Evolutionary conservation across 768 basidiomycete species (phyloP), one percentile per base, ranked within the genome.

Genomic region (Leccinum longicurvipes): DNA sequence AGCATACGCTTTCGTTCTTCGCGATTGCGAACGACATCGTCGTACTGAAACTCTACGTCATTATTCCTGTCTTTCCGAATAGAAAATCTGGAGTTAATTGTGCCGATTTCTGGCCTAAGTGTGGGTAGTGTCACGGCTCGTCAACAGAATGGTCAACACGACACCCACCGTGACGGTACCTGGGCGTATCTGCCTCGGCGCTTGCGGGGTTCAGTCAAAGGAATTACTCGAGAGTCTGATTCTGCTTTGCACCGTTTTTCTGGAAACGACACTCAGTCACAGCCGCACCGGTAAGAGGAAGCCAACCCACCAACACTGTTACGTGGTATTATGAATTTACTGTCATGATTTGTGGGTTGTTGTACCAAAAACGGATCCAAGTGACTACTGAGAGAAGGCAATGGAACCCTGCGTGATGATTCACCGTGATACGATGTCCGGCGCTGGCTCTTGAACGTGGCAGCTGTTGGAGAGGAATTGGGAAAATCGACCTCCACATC

Each of bases 1-100:
- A 87, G 78, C 77, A 96, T 78, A 50, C 75, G 73, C 60, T 77
- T 78, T 29, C 94, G 76, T 31, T 82, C 81, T 17, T 81, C 80
- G 62, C 79, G 86, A 39, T 75, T 77, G 25, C 93, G 77, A 12
- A 91, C 87, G 15, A 92, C 90, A 48, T 86, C 84, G 44, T 93
- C 87, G 63, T 80, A 96, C 60, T 86, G 84, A 67, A 80, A 87
- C 42, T 75, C 72, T 10, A 82, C 46, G 1, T 91, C 93, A 0
- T 77, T 75, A 66, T 96, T 96, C 32, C 71, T 74, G 8, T 72
- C 71, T 4, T 84, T 81, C 60, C 89, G 77, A 50, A 95, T 87
- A 53, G 81, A 80, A 67, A 82, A 93, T 9, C 74, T 67, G 6
- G 82, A 76, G 60, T 86, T 89, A 63, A 89, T 84, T 3, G 83